phyloP scores from a whole-genome alignment of 176 grass and related monocot genomes.

The Oryza nivara region DNA sequence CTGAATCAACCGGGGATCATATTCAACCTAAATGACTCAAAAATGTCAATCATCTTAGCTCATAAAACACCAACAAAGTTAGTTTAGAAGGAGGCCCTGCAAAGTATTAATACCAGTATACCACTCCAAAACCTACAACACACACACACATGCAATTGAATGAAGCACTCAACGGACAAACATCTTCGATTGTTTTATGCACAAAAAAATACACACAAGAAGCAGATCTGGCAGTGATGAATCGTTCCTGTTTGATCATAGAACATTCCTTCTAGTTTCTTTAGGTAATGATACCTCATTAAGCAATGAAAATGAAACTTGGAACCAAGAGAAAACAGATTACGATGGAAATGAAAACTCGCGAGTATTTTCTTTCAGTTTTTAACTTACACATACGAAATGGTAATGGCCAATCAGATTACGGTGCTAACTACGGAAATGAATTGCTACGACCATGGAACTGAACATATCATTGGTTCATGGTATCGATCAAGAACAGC shows the following conservation, averaged over 20 bases:
- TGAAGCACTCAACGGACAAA: neutral
- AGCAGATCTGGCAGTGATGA: neutral
- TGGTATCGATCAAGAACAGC: neutral
- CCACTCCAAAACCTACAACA: neutral
- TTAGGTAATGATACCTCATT: neutral
- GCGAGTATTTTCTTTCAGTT: neutral
- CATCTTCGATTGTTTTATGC: neutral
- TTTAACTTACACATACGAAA: neutral
- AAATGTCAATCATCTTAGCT: neutral
- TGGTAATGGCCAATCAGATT: neutral
- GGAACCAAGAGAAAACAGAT: neutral
- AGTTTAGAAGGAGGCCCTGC: neutral
- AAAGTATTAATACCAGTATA: neutral
- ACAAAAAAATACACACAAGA: neutral
- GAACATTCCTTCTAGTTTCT: neutral
- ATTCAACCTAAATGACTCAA: slow-evolving; percentile 66
- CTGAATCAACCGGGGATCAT: slow-evolving; percentile 75
- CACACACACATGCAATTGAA: neutral
- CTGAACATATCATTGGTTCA: neutral
- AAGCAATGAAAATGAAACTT: neutral
- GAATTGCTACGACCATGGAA: neutral
- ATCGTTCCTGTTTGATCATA: neutral
- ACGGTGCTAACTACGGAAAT: neutral
- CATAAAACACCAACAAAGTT: neutral
- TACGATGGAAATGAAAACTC: too few relatives aligned